Evolutionary conservation across 495 filamentous ascomycete species (phyloP).

Genomic region (Annulohypoxylon nitens): DNA sequence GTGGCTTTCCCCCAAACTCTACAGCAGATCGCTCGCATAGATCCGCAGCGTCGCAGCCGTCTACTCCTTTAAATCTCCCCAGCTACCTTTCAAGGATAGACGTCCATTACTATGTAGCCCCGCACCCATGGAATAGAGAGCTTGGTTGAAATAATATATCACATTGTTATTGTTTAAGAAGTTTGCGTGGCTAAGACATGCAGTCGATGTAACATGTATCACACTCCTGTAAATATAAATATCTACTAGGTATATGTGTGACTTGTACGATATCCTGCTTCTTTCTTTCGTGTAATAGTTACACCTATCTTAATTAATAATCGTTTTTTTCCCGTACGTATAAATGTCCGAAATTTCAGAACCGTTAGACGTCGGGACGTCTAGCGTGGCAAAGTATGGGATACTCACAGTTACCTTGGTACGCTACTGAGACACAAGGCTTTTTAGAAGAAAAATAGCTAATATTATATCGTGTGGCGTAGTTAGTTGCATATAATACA

Average conservation of each 20-base stretch:
- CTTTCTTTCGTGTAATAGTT: background rate
- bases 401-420: constrained; percentile 27
- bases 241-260: background rate
- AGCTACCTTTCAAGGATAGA: background rate
- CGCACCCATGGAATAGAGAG: background rate
- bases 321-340: background rate
- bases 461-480: constrained; percentile 2
- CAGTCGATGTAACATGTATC: background rate
- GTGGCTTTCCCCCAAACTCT: background rate
- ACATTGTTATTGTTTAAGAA: background rate
- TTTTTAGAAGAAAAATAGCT: constrained; percentile 2
- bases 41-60: background rate
- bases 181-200: background rate
- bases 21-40: constrained; percentile 2
- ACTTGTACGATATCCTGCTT: background rate
- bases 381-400: constrained; percentile 27
- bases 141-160: constrained; percentile 4
- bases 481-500: constrained; percentile 34
- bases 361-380: constrained; percentile 15
- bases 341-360: constrained; percentile 19
- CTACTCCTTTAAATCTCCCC: background rate
- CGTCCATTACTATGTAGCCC: background rate
- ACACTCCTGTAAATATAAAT: background rate
- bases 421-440: constrained; percentile 8
- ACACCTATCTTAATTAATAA: constrained; percentile 5